Conservation (phyloP, 495 filamentous ascomycete genomes). For the Daldinia loculata region DNA sequence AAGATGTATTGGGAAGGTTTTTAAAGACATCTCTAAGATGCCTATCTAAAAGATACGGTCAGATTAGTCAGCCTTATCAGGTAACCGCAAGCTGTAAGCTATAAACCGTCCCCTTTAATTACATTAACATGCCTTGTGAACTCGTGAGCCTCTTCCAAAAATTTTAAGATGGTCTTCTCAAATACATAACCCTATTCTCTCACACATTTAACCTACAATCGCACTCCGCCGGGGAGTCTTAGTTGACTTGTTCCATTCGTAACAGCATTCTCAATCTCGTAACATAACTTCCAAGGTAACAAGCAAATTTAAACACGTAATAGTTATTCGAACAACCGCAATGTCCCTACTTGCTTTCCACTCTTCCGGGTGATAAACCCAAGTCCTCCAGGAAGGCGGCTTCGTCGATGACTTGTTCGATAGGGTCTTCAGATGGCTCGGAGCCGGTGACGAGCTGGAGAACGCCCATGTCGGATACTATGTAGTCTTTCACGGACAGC, state of each 20-base stretch:
- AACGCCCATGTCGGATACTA: constrained; percentile 3
- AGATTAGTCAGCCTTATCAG: no score
- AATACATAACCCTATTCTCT: not conserved
- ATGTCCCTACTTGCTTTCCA: not conserved
- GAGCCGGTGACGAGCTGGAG: constrained; percentile 4
- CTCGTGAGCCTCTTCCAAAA: not conserved
- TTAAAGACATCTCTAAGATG: no score
- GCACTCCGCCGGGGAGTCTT: not conserved
- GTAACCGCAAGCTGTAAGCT: not conserved
- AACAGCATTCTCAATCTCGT: not conserved
- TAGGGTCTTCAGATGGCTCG: not conserved
- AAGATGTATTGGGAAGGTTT: no score
- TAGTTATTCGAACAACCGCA: no score
- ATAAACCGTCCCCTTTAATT: not conserved
- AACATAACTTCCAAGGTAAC: not conserved
- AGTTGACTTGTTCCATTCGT: not conserved
- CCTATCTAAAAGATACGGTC: no score
- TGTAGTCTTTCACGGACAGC: constrained; percentile 1
- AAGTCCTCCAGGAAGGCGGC: not conserved
- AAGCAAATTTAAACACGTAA: not conserved
- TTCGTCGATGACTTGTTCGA: not conserved
- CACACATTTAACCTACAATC: not conserved
- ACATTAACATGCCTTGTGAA: not conserved
- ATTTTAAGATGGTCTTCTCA: not conserved
- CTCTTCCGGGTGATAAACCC: not conserved